Conservation (phyloP, 441 rosid species). For the Euphorbia corollata region DNA sequence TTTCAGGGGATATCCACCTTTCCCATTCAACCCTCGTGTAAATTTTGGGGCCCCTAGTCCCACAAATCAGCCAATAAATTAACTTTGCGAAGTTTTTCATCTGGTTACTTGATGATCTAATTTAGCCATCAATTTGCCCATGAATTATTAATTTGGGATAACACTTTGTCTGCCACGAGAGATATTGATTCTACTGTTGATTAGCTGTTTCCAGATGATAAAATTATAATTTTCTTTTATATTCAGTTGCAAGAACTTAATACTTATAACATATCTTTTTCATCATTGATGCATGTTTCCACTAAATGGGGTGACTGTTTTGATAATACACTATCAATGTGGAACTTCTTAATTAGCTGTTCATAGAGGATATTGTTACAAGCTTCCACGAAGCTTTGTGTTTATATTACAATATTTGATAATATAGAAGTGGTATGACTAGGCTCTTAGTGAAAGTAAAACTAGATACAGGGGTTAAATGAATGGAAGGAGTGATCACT, state of each 20-base stretch:
- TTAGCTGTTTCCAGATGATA: not conserved
- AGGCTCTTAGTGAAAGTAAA: not conserved
- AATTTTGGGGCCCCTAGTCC: not conserved
- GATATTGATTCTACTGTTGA: not conserved
- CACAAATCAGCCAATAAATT: not conserved
- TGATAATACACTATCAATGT: not conserved
- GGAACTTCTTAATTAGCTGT: not conserved
- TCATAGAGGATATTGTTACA: not conserved
- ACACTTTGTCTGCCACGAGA: not conserved
- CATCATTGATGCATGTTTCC: conserved; percentile 1
- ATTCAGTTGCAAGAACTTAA: not conserved
- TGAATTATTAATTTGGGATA: not conserved
- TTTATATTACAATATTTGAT: not conserved
- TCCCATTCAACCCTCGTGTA: not conserved
- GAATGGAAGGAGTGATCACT: conserved; percentile 4
- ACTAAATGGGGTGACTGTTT: not conserved
- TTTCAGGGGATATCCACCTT: not conserved
- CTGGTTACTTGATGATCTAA: not conserved
- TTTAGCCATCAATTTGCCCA: not conserved
- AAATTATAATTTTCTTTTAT: not conserved
- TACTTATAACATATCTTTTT: not conserved
- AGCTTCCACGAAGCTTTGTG: not conserved
- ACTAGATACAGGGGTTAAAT: conserved; percentile 1
- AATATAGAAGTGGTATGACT: conserved; percentile 9
- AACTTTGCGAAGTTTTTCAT: not conserved